Evolutionary conservation across 495 filamentous ascomycete genomes (phyloP).

Genomic region (Geopyxis carbonaria): DNA sequence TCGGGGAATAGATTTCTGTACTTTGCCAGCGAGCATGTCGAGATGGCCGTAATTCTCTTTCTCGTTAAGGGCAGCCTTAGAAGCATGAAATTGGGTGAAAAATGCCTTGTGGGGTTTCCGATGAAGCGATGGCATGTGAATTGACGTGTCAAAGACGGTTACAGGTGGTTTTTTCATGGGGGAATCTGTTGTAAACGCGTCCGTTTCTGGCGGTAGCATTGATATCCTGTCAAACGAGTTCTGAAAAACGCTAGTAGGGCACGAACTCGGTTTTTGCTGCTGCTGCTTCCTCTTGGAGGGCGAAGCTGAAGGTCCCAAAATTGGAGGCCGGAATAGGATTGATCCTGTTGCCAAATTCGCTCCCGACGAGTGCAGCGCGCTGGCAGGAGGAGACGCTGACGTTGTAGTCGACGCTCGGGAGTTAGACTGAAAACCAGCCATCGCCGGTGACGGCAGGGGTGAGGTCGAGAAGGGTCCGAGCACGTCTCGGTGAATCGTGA

Average conservation of each 20-base stretch:
- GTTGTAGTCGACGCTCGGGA: neutral
- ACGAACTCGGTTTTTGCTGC: conserved; percentile 22
- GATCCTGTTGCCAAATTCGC: neutral
- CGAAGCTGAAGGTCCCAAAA: conserved; percentile 29
- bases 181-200: conserved; percentile 62
- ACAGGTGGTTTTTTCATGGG: conserved; percentile 59
- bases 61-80: conserved; percentile 29
- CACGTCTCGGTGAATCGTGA: conserved; percentile 25
- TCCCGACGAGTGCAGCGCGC: neutral
- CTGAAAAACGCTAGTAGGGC: conserved; percentile 24
- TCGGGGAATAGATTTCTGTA: conserved; percentile 48
- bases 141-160: conserved; percentile 38
- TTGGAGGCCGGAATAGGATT: conserved; percentile 25
- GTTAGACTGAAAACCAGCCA: neutral
- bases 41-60: conserved; percentile 46
- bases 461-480: conserved; percentile 25
- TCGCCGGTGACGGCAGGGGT: conserved; percentile 16
- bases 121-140: conserved; percentile 20
- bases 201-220: conserved; percentile 52
- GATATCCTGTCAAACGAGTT: conserved; percentile 41
- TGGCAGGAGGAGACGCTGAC: conserved; percentile 15
- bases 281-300: conserved; percentile 24
- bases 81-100: conserved; percentile 43
- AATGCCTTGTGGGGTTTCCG: conserved; percentile 44
- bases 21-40: conserved; percentile 1